Conservation (phyloP, 148 eudicot species). For the Selenicereus undatus region DNA sequence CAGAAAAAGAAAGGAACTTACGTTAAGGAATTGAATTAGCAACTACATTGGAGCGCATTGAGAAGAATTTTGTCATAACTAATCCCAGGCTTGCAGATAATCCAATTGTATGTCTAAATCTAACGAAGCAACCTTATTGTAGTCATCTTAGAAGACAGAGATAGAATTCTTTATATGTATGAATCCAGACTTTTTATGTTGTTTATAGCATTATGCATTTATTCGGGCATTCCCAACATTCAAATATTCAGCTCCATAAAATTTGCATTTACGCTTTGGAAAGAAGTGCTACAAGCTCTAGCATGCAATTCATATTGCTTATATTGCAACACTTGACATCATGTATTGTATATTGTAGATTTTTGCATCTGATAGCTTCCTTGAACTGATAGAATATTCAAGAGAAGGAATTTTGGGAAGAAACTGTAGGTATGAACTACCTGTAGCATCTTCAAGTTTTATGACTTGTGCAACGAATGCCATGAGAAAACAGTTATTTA, state of each 20-base stretch:
- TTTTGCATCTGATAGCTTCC: constrained; percentile 99
- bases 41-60: constrained; percentile 96
- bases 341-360: constrained; percentile 64
- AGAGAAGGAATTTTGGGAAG: constrained; percentile 97
- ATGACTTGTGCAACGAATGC: not conserved
- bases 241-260: not conserved
- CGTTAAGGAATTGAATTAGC: constrained; percentile 98
- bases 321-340: constrained; percentile 7
- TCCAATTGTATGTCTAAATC: constrained; percentile 60
- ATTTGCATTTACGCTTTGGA: not conserved
- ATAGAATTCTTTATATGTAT: not conserved
- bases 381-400: constrained; percentile 85
- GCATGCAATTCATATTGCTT: not conserved
- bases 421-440: constrained; percentile 71
- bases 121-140: not conserved
- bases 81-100: constrained; percentile 99
- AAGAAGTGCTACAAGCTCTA: too few species aligned
- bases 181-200: constrained; percentile 9
- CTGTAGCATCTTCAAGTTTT: constrained; percentile 9
- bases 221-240: not conserved
- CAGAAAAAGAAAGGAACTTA: constrained; percentile 76
- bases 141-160: not conserved
- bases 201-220: constrained; percentile 3
- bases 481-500: not conserved
- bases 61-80: constrained; percentile 89